phyloP scores from a whole-genome alignment of 2,329 filamentous ascomycete genomes.

The Clonostachys rhizophaga region DNA sequence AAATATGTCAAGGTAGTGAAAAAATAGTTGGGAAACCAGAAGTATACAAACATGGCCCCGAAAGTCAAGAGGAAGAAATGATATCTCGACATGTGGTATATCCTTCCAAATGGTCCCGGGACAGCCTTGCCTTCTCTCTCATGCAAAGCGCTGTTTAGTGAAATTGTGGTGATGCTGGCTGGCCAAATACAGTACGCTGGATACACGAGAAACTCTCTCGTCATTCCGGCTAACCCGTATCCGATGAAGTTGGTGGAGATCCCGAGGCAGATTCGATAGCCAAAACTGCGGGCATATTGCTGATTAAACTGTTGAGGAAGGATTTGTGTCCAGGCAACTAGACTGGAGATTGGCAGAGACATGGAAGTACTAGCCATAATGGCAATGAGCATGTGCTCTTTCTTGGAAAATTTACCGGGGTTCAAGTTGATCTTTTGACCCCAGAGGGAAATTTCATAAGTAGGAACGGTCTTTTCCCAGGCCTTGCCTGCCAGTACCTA shows the following conservation, averaged over 20 bases:
- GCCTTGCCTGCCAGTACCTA: constrained; percentile 16
- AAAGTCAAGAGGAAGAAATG: constrained; percentile 38
- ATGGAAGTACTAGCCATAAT: constrained; percentile 51
- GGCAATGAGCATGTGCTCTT: constrained; percentile 56
- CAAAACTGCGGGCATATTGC: constrained; percentile 29
- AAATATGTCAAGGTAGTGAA: constrained; percentile 42
- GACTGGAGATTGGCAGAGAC: constrained; percentile 38
- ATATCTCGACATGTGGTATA: constrained; percentile 35
- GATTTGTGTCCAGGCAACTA: constrained; percentile 39
- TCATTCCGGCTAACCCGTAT: constrained; percentile 47
- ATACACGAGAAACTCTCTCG: constrained; percentile 45
- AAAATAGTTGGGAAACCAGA: constrained; percentile 46
- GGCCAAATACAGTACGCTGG: constrained; percentile 49
- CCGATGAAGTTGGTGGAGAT: constrained; percentile 39
- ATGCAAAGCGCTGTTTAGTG: constrained; percentile 41
- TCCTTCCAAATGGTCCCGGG: constrained; percentile 21
- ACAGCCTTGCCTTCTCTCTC: constrained; percentile 24
- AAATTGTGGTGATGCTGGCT: constrained; percentile 38
- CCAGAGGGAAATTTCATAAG: constrained; percentile 23
- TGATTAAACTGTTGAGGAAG: constrained; percentile 36
- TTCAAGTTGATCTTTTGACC: constrained; percentile 39
- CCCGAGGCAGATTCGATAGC: constrained; percentile 34
- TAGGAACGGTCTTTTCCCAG: constrained; percentile 23
- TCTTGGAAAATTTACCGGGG: constrained; percentile 49
- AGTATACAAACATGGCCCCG: constrained; percentile 42